These are phyloP conservation scores for Thalassiosira allenii DNA, from an alignment of 352 stramenopile genomes.

Conservation along the genomic window DNA sequence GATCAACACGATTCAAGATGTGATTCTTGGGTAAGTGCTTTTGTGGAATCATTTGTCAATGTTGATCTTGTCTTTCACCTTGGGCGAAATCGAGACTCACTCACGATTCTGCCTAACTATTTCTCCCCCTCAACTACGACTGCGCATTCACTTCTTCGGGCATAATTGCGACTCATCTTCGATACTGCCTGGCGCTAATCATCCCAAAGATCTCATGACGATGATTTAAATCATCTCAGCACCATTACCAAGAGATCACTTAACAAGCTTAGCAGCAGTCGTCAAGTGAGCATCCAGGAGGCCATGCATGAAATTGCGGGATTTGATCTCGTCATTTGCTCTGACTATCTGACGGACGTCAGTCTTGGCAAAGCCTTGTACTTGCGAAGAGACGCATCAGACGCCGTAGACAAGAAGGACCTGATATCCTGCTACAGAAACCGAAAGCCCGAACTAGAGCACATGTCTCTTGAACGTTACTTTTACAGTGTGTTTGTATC, in stretches of 20 bases:
- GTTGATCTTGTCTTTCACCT: no score
- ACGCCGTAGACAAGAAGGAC: neutral
- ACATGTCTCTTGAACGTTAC: no score
- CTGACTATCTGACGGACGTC: slow-evolving; percentile 17
- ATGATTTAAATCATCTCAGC: neutral
- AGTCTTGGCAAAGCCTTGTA: slow-evolving; percentile 3
- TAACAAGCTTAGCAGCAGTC: slow-evolving; percentile 1
- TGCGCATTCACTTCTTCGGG: no score
- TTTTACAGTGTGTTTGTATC: slow-evolving; percentile 13
- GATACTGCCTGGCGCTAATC: neutral
- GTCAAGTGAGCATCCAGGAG: slow-evolving; percentile 19
- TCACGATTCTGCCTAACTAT: no score
- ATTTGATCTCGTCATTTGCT: slow-evolving; percentile 33
- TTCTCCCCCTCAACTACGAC: no score
- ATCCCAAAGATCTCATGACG: neutral
- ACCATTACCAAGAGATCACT: slow-evolving; percentile 19
- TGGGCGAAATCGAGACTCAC: no score
- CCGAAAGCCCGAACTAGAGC: no score
- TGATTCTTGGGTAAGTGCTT: slow-evolving; percentile 31
- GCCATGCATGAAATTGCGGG: slow-evolving; percentile 24
- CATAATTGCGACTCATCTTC: no score
- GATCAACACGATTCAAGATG: slow-evolving; percentile 34
- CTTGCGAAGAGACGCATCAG: neutral
- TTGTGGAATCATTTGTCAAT: no score
- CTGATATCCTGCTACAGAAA: no score